phyloP scores from a whole-genome alignment of 1,284 basidiomycete species.

The Vanrija humicola region DNA sequence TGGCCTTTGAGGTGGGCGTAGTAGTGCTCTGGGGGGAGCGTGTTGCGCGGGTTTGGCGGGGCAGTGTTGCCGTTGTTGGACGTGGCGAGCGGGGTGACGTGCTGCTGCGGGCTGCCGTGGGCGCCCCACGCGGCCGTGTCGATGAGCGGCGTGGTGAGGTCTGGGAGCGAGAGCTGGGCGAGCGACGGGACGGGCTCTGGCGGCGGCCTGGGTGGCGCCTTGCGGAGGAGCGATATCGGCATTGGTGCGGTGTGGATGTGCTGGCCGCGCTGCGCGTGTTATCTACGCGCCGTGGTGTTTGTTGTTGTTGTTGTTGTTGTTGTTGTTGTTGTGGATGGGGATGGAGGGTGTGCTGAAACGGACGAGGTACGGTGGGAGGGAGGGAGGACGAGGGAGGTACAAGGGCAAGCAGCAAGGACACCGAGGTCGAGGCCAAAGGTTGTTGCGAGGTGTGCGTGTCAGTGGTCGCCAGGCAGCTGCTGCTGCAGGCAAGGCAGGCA shows the following conservation, averaged over 20 bases:
- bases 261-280: too few relatives aligned
- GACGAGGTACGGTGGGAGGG: background rate
- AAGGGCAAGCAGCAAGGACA: background rate
- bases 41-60: background rate
- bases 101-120: slow-evolving; percentile 3
- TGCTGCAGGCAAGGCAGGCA: too few relatives aligned
- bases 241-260: background rate
- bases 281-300: too few relatives aligned
- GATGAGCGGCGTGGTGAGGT: slow-evolving; percentile 35
- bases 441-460: background rate
- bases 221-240: slow-evolving; percentile 17
- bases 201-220: slow-evolving; percentile 3
- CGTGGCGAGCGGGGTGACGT: background rate
- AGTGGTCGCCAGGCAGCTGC: too few relatives aligned
- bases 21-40: background rate
- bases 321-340: background rate
- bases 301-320: too few relatives aligned
- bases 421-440: background rate
- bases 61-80: background rate
- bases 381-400: background rate
- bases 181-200: slow-evolving; percentile 9
- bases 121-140: slow-evolving; percentile 33
- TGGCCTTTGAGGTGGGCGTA: background rate
- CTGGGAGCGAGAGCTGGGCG: slow-evolving; percentile 37
- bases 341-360: background rate